Evolutionary conservation across 805 yeast species (phyloP).

Genomic region (Candida chilensis): DNA sequence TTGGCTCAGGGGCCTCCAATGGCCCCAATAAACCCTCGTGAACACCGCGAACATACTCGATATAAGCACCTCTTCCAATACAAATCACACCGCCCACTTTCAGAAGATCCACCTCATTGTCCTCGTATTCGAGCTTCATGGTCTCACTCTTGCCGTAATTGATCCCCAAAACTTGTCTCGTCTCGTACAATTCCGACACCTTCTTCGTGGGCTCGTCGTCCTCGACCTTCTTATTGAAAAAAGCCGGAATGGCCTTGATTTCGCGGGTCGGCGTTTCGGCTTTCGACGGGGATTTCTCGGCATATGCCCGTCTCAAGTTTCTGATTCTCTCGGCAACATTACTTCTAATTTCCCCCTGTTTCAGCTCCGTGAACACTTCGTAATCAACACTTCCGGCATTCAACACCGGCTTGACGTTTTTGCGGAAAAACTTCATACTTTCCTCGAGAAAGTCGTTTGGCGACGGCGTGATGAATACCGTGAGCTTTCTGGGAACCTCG

Average conservation of each 20-base stretch:
- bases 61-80: constrained; percentile 92
- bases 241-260: too few species aligned
- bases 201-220: constrained; percentile 14
- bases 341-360: constrained; percentile 85
- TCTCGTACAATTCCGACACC: constrained; percentile 24
- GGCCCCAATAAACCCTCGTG: constrained; percentile 97
- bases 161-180: constrained; percentile 47
- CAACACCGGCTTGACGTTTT: constrained; percentile 77
- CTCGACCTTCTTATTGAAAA: too few species aligned
- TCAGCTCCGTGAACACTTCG: constrained; percentile 63
- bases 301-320: constrained; percentile 52
- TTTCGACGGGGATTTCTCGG: too few species aligned
- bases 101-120: constrained; percentile 24
- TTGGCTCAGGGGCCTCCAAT: constrained; percentile 32
- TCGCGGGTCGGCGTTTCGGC: too few species aligned
- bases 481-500: constrained; percentile 62
- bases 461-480: constrained; percentile 91
- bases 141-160: constrained; percentile 23
- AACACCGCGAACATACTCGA: constrained; percentile 83
- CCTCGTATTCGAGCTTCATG: constrained; percentile 8
- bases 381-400: constrained; percentile 81
- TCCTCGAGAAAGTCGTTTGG: constrained; percentile 84
- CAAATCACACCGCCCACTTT: constrained; percentile 82
- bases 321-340: constrained; percentile 80
- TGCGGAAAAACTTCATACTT: constrained; percentile 63